phyloP scores from a whole-genome alignment of 192 early-diverging fungal genomes.

The Diversispora epigaea region DNA sequence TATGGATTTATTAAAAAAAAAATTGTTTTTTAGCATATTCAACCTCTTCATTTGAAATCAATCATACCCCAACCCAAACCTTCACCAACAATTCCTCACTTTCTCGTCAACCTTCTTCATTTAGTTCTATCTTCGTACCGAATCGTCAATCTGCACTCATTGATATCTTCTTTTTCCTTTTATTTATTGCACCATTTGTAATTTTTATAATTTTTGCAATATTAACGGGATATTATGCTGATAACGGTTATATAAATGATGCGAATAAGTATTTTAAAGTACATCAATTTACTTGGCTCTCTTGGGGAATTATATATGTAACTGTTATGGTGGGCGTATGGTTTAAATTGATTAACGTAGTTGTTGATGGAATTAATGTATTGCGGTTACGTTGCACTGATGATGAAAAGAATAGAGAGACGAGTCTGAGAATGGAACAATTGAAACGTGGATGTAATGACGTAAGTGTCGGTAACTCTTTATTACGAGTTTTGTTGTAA shows the following conservation, averaged over 20 bases:
- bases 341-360: neutral
- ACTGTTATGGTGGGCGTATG: neutral
- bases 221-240: conserved; percentile 15
- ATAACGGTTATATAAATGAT: neutral
- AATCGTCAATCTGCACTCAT: neutral
- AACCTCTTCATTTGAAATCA: too few relatives aligned
- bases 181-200: neutral
- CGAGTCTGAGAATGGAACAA: neutral
- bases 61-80: too few relatives aligned
- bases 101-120: neutral
- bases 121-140: neutral
- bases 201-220: neutral
- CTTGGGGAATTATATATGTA: conserved; percentile 2
- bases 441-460: neutral
- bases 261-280: neutral
- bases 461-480: neutral
- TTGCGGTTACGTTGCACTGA: neutral
- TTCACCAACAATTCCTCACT: neutral
- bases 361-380: neutral
- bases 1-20: too few relatives aligned
- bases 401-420: neutral
- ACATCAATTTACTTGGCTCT: neutral
- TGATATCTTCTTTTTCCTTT: neutral
- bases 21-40: too few relatives aligned
- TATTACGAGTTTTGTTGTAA: too few relatives aligned